Base-by-base conservation (phyloP, 225 moss, liverwort and hornwort genomes). In the Anthoceros angustus region DNA sequence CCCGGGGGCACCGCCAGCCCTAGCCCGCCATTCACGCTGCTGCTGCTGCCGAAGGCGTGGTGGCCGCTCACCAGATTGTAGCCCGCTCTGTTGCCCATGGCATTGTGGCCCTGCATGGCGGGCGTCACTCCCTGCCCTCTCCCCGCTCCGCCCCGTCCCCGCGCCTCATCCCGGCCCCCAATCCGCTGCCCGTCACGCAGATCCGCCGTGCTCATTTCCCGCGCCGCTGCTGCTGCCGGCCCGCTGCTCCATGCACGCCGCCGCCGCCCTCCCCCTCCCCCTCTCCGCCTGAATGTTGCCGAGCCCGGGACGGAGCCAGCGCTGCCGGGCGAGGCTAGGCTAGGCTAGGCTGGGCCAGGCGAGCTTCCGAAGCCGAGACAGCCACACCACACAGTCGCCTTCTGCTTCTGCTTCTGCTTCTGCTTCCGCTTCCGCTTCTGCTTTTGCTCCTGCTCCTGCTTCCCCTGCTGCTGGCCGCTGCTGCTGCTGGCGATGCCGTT, bases 31-130 rank as follows among this genome's bases (percentile, higher is more conserved):
- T 89, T 98, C 82, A 91, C 81, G 80, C 84, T 89, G 78, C 78
- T 86, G 84, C 78, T 86, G 86, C 80, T 86, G 84, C 80, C 84
- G 82, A 86, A 89, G 68, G 86, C 76, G 83, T 88, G 88, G 72
- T 88, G 86, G 16, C 86, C 84, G 42, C 77, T 84, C 77, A 79
- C 84, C 16, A 55, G 55, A 55, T 55, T 55, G 55, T 55, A 55
- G 55, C 55, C 55, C 23, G 55, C 55, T 55, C 55, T 55, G 55
- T 55, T 55, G 55, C 55, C 55, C 55, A 55, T 55, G 55, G 55
- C 55, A 55, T 55, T 55, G 55, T 55, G 55, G 55, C 55, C 55
- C 55, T 55, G 55, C 55, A 55, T 55, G 55, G 55, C 55, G n/a
- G 55, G 55, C 55, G 55, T 55, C 55, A 55, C 55, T 55, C 18